Conservation (phyloP, 2,329 filamentous ascomycete genomes). For the Rhinocladiella mackenziei region DNA sequence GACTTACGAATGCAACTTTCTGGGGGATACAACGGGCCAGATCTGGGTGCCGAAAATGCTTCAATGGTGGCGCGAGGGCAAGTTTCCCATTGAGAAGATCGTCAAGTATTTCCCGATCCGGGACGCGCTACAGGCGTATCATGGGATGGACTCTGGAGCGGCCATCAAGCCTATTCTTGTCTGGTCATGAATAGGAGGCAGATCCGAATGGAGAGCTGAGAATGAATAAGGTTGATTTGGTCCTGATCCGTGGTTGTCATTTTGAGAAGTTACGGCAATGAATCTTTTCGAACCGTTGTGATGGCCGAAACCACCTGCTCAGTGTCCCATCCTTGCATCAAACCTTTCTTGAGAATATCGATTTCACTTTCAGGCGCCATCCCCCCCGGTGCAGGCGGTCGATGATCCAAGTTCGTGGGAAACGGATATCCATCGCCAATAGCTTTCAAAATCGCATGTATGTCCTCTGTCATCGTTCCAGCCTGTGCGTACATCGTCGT, state of each 20-base stretch:
- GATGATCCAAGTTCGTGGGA: constrained; percentile 57
- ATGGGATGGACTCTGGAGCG: constrained; percentile 30
- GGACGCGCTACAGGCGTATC: constrained; percentile 28
- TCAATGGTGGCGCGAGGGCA: constrained; percentile 46
- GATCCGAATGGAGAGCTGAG: too few relatives aligned
- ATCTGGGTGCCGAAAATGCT: constrained; percentile 47
- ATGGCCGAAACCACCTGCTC: constrained; percentile 43
- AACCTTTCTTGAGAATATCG: constrained; percentile 45
- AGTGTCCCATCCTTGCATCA: constrained; percentile 43
- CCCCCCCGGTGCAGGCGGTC: constrained; percentile 52
- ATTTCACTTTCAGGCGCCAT: constrained; percentile 61
- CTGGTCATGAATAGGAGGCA: too few relatives aligned
- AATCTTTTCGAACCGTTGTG: constrained; percentile 38
- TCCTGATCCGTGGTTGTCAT: too few relatives aligned
- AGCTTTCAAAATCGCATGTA: constrained; percentile 49
- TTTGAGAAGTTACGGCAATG: constrained; percentile 22
- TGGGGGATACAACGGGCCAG: constrained; percentile 43
- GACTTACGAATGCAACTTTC: constrained; percentile 47
- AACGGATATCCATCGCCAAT: constrained; percentile 60
- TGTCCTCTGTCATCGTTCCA: constrained; percentile 50
- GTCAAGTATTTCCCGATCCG: constrained; percentile 42
- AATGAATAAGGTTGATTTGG: too few relatives aligned
- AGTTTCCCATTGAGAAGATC: constrained; percentile 46
- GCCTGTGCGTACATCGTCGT: constrained; percentile 31
- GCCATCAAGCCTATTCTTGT: constrained; percentile 33